Evolutionary conservation across 495 filamentous ascomycete genomes (phyloP), one percentile per base, ranked within the genome.

Genomic region (Letharia columbiana): DNA sequence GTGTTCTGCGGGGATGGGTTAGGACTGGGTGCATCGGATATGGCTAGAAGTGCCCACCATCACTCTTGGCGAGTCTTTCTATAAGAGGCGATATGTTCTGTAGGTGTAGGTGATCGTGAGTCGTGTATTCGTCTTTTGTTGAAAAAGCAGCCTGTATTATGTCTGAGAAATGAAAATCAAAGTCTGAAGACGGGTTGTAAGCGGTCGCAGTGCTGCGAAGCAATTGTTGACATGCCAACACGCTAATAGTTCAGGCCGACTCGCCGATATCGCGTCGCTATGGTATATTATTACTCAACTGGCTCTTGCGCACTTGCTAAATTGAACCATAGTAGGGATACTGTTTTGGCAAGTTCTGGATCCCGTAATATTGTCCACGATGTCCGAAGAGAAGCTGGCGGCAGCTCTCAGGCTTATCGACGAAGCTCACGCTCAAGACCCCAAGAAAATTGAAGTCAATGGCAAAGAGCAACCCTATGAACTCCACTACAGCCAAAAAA

Each of bases 401-500:
- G 73, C 70, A 64, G 87, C 88, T 63, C 77, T 90, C 60, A 68
- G 75, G 45, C 76, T 82, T 58, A 91, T 94, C 75, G 89, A 92
- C 78, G 81, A 79, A 62, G 89, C 88, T 13, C 90, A 94, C 77
- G 74, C 82, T 65, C 74, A 81, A 66, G 90, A 94, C 75, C 89
- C 90, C 2, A 83, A 77, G 8, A 69, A 66, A 60, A 60, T 69
- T 60, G 74, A 75, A 50, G 63, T 71, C 59, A 69, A 80, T 49
- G 76, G 77, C 52, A 65, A 72, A 37, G 68, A 75, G 49, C 62
- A 83, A 18, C 88, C 90, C 40, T 90, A 87, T 74, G 90, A 94
- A 76, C 84, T 92, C 3, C 83, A 89, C 78, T 92, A 93, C 72
- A 89, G 90, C 59, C 78, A 83, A 64, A 82, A 89, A 76, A 91